Conservation (phyloP, 768 basidiomycete genomes). For the Pisolithus marmoratus region DNA sequence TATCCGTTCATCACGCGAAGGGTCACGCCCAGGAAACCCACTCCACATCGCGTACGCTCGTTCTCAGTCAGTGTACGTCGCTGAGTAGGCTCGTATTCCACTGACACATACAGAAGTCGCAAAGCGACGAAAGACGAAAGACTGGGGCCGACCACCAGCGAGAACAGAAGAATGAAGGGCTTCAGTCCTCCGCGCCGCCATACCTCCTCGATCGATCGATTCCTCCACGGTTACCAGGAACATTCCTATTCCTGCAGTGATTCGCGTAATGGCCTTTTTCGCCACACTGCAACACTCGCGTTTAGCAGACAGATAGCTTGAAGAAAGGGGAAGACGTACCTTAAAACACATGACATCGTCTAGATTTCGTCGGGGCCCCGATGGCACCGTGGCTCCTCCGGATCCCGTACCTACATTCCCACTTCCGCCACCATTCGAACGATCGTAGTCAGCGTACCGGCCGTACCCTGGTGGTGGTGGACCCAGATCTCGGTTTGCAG, state of each 20-base stretch:
- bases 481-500: constrained; percentile 73
- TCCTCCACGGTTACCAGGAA: constrained; percentile 88
- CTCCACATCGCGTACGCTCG: no score
- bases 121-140: no score
- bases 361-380: constrained; percentile 59
- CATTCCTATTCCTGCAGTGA: constrained; percentile 84
- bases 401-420: constrained; percentile 12
- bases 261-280: constrained; percentile 95
- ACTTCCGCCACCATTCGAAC: constrained; percentile 35
- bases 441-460: constrained; percentile 73
- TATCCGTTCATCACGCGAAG: no score
- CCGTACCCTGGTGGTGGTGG: constrained; percentile 92
- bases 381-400: constrained; percentile 27
- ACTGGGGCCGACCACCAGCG: no score
- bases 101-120: no score
- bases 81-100: no score
- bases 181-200: constrained; percentile 25
- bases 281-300: constrained; percentile 55
- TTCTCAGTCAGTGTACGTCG: no score
- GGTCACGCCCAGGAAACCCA: no score
- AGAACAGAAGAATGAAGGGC: no score
- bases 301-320: background rate
- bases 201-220: constrained; percentile 44
- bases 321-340: constrained; percentile 35
- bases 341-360: constrained; percentile 88